Percentiles rank a stretch among this genome's conserved stretches.
Conservation (phyloP, 1,284 basidiomycete genomes). For the Xerocomus amazonicus region DNA sequence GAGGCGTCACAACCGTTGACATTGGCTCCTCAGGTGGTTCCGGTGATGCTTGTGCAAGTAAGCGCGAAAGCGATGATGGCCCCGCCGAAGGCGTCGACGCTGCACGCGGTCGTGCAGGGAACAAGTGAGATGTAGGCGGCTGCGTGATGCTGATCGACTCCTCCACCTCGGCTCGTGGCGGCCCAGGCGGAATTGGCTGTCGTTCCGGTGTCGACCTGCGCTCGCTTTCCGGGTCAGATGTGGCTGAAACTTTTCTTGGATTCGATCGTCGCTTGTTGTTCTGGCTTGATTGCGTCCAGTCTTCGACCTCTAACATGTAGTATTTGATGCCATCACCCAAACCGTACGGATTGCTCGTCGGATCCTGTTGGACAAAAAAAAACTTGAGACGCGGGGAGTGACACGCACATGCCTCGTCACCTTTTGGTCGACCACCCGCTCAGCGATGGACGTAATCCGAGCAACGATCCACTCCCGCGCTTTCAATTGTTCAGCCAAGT, state of each 20-base stretch:
- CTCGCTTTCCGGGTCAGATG: conserved; percentile 35
- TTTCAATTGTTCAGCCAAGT: conserved; percentile 81
- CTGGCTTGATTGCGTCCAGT: conserved; percentile 75
- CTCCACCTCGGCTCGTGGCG: conserved; percentile 64
- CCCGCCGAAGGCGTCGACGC: conserved; percentile 64
- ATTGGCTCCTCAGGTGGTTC: conserved; percentile 33
- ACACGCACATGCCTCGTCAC: conserved; percentile 40
- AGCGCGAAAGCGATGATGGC: conserved; percentile 69
- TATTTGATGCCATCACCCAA: conserved; percentile 90
- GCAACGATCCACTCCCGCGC: conserved; percentile 93
- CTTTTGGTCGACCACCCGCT: conserved; percentile 77
- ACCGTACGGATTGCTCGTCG: conserved; percentile 71
- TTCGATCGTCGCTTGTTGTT: conserved; percentile 56
- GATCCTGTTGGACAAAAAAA: conserved; percentile 46
- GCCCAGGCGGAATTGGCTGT: conserved; percentile 41
- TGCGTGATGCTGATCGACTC: conserved; percentile 60
- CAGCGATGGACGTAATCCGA: conserved; percentile 83
- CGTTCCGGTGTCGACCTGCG: conserved; percentile 35
- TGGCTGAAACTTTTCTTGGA: conserved; percentile 48
- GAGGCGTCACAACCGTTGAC: conserved; percentile 31
- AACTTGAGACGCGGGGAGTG: conserved; percentile 7
- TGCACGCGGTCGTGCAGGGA: conserved; percentile 58
- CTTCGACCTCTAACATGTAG: conserved; percentile 91
- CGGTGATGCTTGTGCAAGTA: conserved; percentile 65
- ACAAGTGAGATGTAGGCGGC: conserved; percentile 59